A percentile compares a stretch with the other conserved stretches of the same genome.
phyloP scores from a whole-genome alignment of 106 monocot genomes.

The Chionographis japonica region DNA sequence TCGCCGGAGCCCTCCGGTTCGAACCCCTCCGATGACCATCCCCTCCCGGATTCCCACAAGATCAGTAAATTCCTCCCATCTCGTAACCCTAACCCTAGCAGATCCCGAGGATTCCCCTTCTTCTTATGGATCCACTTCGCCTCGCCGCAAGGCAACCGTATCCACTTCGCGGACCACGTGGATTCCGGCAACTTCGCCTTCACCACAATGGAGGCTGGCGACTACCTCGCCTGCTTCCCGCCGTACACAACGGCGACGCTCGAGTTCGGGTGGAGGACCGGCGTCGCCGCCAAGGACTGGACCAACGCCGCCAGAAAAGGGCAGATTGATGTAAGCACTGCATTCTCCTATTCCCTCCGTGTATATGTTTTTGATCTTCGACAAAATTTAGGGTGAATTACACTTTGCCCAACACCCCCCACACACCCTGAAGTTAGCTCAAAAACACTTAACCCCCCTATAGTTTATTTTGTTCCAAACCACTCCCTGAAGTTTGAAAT shows the following conservation, averaged over 20 bases:
- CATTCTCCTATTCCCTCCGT: no score
- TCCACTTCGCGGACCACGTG: slow-evolving; percentile 71
- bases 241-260: slow-evolving; percentile 52
- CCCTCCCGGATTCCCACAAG: slow-evolving; percentile 76
- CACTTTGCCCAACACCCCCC: no score
- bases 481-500: no score
- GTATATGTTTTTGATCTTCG: no score
- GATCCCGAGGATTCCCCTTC: background rate
- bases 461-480: no score
- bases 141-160: slow-evolving; percentile 75
- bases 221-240: slow-evolving; percentile 85
- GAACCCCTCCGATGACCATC: slow-evolving; percentile 52
- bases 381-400: no score
- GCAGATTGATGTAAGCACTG: slow-evolving; percentile 71
- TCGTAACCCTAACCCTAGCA: background rate
- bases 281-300: slow-evolving; percentile 91
- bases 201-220: slow-evolving; percentile 71
- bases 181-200: slow-evolving; percentile 81
- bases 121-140: slow-evolving; percentile 40
- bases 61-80: slow-evolving; percentile 38
- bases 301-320: slow-evolving; percentile 87
- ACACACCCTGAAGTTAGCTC: no score
- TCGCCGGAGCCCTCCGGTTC: slow-evolving; percentile 54
- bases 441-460: no score
- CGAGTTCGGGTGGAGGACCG: slow-evolving; percentile 91